Evolutionary conservation across 257 asterid genomes (phyloP).

Genomic region (Ligustrum vulgare): DNA sequence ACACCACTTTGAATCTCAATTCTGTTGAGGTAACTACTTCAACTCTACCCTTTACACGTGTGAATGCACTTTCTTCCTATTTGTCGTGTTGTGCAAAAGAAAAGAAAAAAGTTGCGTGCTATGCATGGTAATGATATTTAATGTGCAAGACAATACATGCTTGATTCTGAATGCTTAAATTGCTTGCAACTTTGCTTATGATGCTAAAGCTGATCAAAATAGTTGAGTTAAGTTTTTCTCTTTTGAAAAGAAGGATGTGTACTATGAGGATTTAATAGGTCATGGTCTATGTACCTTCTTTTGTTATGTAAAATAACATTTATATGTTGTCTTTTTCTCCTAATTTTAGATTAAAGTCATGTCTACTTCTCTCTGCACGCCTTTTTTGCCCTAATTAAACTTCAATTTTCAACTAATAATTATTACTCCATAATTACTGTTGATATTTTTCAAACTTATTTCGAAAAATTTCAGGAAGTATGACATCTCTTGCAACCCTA

Average conservation of each 20-base stretch:
- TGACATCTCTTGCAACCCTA: too few relatives aligned
- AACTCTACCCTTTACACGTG: background rate
- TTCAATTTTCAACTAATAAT: too few relatives aligned
- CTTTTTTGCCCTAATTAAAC: too few relatives aligned
- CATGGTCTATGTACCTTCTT: background rate
- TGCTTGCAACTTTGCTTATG: too few relatives aligned
- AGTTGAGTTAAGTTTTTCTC: background rate
- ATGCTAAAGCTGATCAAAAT: background rate
- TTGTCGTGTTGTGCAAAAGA: constrained; percentile 14
- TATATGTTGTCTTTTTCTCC: too few relatives aligned
- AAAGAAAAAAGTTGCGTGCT: background rate
- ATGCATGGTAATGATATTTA: constrained; percentile 4
- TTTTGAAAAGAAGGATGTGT: background rate
- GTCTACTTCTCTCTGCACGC: too few relatives aligned
- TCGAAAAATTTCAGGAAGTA: too few relatives aligned
- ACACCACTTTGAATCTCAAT: constrained; percentile 38
- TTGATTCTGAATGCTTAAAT: background rate
- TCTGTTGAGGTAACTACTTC: constrained; percentile 58
- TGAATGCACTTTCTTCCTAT: background rate
- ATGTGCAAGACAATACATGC: background rate
- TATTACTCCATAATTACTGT: too few relatives aligned
- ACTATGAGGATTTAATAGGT: background rate
- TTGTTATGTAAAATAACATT: too few relatives aligned
- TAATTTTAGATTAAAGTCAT: too few relatives aligned
- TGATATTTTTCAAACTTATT: too few relatives aligned